Conservation (phyloP, 768 basidiomycete species). For the Russula foetens region DNA sequence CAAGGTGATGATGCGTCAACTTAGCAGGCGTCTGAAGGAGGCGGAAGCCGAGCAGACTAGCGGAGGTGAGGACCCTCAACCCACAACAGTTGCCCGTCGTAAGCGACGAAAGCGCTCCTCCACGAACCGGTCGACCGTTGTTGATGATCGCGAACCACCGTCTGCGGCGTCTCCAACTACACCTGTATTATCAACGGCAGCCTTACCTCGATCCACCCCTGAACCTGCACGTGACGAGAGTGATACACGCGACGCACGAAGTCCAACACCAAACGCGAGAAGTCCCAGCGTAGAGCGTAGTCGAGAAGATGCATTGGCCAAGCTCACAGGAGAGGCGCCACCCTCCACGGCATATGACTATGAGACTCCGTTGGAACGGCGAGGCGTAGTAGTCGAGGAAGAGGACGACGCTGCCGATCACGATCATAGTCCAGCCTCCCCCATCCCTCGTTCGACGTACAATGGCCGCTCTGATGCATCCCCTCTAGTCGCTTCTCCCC, state of each 20-base stretch:
- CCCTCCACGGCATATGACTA: slow-evolving; percentile 11
- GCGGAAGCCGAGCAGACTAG: slow-evolving; percentile 56
- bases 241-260: slow-evolving; percentile 7
- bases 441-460: slow-evolving; percentile 32
- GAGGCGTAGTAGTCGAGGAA: slow-evolving; percentile 19
- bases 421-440: slow-evolving; percentile 27
- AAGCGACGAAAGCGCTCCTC: slow-evolving; percentile 19
- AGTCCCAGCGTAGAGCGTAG: slow-evolving; percentile 20
- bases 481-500: slow-evolving; percentile 27
- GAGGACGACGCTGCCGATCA: slow-evolving; percentile 19
- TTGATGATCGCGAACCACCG: slow-evolving; percentile 27
- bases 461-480: slow-evolving; percentile 38
- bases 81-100: slow-evolving; percentile 11
- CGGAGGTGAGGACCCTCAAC: slow-evolving; percentile 43
- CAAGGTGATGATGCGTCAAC: slow-evolving; percentile 53
- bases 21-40: slow-evolving; percentile 52
- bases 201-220: slow-evolving; percentile 8
- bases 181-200: slow-evolving; percentile 9
- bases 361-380: slow-evolving; percentile 13
- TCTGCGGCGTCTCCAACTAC: slow-evolving; percentile 21
- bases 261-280: slow-evolving; percentile 16
- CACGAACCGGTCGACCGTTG: slow-evolving; percentile 21
- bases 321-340: slow-evolving; percentile 13
- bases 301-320: slow-evolving; percentile 17
- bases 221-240: slow-evolving; percentile 12